A percentile compares a stretch with the other conserved stretches of the same genome.
These are phyloP conservation scores for Apiosordaria backusii DNA, from an alignment of 495 filamentous ascomycete genomes.

Conservation along the genomic window DNA sequence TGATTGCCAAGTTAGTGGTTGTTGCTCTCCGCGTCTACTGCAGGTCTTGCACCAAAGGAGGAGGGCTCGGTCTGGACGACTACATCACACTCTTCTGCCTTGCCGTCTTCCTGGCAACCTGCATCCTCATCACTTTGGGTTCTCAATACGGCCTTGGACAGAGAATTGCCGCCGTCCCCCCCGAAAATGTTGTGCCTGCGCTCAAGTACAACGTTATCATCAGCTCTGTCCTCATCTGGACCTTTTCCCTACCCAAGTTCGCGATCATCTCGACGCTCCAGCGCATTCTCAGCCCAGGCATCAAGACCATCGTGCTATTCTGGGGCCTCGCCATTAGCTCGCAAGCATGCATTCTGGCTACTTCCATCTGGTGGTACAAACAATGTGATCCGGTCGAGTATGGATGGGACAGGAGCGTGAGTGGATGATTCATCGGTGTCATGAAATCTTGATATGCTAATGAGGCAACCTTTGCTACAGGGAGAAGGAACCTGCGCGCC, in stretches of 20 bases:
- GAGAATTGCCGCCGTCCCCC: neutral
- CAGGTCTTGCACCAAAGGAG: neutral
- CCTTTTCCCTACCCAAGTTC: constrained; percentile 14
- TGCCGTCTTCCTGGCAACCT: constrained; percentile 10
- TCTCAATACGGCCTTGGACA: constrained; percentile 13
- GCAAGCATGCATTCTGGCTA: constrained; percentile 12
- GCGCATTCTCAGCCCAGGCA: constrained; percentile 11
- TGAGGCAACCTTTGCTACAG: no score
- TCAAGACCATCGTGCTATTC: constrained; percentile 5
- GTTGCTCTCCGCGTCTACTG: constrained; percentile 12
- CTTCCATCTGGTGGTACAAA: constrained; percentile 14
- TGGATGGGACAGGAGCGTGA: constrained; percentile 1
- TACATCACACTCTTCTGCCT: constrained; percentile 15
- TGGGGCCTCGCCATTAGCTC: constrained; percentile 10
- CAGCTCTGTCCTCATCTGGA: constrained; percentile 14
- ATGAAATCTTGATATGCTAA: no score
- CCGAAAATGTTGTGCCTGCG: neutral
- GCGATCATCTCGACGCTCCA: constrained; percentile 12
- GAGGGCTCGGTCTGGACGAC: constrained; percentile 14
- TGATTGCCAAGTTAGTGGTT: constrained; percentile 3
- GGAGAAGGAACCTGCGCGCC: no score
- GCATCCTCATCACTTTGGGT: constrained; percentile 11
- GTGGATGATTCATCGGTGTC: constrained; percentile 3
- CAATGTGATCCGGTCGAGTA: constrained; percentile 11
- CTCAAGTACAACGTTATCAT: constrained; percentile 11